Base-by-base conservation (phyloP, 306 rosid genomes). In the Quercus rubra region DNA sequence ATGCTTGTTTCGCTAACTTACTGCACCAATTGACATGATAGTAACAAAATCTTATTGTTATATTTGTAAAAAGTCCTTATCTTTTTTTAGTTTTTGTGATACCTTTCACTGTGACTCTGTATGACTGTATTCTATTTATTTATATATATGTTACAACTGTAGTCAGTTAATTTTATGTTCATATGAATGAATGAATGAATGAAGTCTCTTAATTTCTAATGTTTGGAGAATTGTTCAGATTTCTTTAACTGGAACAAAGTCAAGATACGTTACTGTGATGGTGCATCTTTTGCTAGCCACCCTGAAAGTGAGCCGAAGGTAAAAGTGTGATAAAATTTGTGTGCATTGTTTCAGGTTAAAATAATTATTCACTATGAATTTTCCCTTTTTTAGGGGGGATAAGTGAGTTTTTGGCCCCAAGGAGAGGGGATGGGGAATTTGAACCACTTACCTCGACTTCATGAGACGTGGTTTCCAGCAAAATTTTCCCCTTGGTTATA, bases 171-270 rank as follows among this genome's bases (percentile, higher is more conserved):
- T 23, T 52, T 62, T 55, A 15, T 5, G 18, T 73, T 64, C 12
- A 5, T 54, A 62, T 79, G 81, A 58, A 70, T 30, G 70, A 41
- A n/a, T n/a, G n/a, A n/a, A 49, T 12, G 52, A 59, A 51, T 79
- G 69, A 77, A 81, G 77, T 83, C 57, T 52, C 83, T 74, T 83
- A 43, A 77, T 25, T 41, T 41, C 77, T 68, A 58, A 75, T 81
- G 52, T 80, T 54, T 85, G 77, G 85, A 86, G 80, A n/a, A n/a
- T 76, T 87, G 58, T 79, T 74, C 85, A 95, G 99, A 95, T 76
- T 95, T 95, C 88, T 95, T 84, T 85, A 90, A 90, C 87, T 93
- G 99, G 99, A 95, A 95, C 88, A 95, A 91, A 84, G 95, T 95
- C 88, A 91, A 87, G 88, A 83, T 95, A 76, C 90, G 99, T 64